Base-by-base conservation (phyloP, 73 alveolate species). In the Uronychia setigera region DNA sequence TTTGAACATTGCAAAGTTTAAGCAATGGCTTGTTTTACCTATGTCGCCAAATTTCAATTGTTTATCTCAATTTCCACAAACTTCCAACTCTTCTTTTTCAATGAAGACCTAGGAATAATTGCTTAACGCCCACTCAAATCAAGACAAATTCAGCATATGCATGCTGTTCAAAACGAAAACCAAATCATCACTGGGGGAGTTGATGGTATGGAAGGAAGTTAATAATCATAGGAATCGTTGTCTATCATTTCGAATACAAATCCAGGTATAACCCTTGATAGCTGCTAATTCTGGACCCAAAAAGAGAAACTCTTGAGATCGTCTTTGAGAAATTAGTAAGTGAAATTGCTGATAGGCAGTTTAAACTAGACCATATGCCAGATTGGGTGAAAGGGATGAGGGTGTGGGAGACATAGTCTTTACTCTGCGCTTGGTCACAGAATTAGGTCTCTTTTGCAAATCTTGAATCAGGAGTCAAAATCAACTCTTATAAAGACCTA, bases 381-480 rank as follows among this genome's bases (percentile, higher is more conserved):
- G 81, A 84, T 29, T 84, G 91, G 91, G 86, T 84, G 1, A 84
- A 84, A 32, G 91, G 91, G 19, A 58, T 84, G 30, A 77, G 77
- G 35, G 74, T 84, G 31, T 76, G 35, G 59, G 76, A 11, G 13
- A 1, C 29, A 33, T 29, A 34, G 13, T 67, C 76, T 76, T 29
- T 60, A 59, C 76, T 84, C 29, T 35, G 33, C 34, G 91, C 86
- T n/a, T 84, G 91, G 91, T 57, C 76, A 31, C 25, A 60, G 67
- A 32, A 77, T 60, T 81, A 81, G 26, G 60, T 80, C 31, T 35
- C 75, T 30, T 11, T n/a, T 26, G 60, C 29, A 0, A 80, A 60
- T 26, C 58, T 32, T 5, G 59, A 81, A 60, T 29, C 34, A 29
- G 88, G 88, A 32, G 19, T 59, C 26, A 1, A 29, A 14, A 60